A percentile compares a stretch with the other conserved stretches of the same genome.
Conservation (phyloP, 345 rosid genomes). For the Clarkia xantiana region DNA sequence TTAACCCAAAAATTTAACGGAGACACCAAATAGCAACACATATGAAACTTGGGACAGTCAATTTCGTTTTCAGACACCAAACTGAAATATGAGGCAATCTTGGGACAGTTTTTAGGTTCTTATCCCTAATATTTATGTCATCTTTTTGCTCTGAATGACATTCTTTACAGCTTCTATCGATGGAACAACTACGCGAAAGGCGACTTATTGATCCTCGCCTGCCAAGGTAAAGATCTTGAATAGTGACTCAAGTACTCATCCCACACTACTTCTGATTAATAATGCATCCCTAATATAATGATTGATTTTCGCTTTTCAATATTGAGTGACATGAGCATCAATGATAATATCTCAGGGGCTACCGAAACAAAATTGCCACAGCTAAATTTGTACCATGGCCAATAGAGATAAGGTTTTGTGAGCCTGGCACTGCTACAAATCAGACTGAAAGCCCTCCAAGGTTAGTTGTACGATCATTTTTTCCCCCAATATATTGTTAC, state of each 20-base stretch:
- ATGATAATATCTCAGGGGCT: slow-evolving; percentile 45
- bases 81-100: no score
- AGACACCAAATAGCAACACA: no score
- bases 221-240: slow-evolving; percentile 44
- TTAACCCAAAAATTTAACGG: no score
- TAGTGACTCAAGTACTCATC: no score
- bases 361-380: slow-evolving; percentile 71
- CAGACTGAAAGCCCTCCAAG: slow-evolving; percentile 83
- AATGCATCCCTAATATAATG: neutral
- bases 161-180: slow-evolving; percentile 59
- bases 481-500: slow-evolving; percentile 1
- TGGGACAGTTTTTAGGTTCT: no score
- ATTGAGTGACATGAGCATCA: neutral
- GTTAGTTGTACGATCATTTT: slow-evolving; percentile 17
- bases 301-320: neutral
- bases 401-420: slow-evolving; percentile 88
- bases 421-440: slow-evolving; percentile 47
- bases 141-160: no score
- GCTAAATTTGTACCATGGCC: slow-evolving; percentile 74
- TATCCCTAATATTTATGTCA: no score
- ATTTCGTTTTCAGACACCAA: no score
- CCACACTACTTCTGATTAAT: neutral
- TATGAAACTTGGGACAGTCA: no score
- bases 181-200: slow-evolving; percentile 71
- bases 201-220: slow-evolving; percentile 78